phyloP scores from a whole-genome alignment of 176 grass and related monocot genomes.

The sorghum (Sorghum bicolor) region Sorghum_bicolor_NCBIv3 NC_012873.2:55961501-55962000 shows the following conservation, averaged over 20 bases:
- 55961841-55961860: slow-evolving; percentile 76
- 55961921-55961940: neutral
- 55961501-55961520: neutral
- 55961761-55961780: neutral
- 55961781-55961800: slow-evolving; percentile 3
- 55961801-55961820: slow-evolving; percentile 92
- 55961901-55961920: slow-evolving; percentile 13
- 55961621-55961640: slow-evolving; percentile 59
- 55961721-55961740: neutral
- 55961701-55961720: neutral
- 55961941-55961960: neutral
- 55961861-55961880: slow-evolving; percentile 91
- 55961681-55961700: slow-evolving; percentile 15
- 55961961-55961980: neutral
- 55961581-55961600: slow-evolving; percentile 69
- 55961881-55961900: slow-evolving; percentile 55
- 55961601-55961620: slow-evolving; percentile 76
- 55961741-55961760: neutral
- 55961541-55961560: slow-evolving; percentile 61
- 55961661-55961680: slow-evolving; percentile 55
- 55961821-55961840: slow-evolving; percentile 86
- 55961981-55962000: slow-evolving; percentile 2
- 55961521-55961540: slow-evolving; percentile 60
- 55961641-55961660: slow-evolving; percentile 77
- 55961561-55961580: slow-evolving; percentile 77